phyloP scores from a whole-genome alignment of 1,284 basidiomycete species.

The Cystobasidium pallidum region DNA sequence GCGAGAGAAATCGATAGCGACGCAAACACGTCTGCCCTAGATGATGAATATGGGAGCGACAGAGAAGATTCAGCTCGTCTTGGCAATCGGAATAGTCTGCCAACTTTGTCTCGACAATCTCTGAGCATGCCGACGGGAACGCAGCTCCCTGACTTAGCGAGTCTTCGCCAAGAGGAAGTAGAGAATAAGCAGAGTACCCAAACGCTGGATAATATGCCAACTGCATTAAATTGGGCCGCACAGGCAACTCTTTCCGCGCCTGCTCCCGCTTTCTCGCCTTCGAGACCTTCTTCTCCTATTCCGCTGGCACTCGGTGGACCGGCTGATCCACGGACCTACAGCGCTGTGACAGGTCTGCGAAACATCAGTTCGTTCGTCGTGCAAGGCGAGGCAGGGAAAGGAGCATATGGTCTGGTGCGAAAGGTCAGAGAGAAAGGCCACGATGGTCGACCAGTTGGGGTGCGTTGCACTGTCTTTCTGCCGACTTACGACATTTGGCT shows the following conservation, averaged over 20 bases:
- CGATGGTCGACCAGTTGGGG: conserved; percentile 74
- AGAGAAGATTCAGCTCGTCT: background rate
- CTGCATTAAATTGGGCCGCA: background rate
- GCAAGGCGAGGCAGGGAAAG: conserved; percentile 83
- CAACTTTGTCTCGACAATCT: conserved; percentile 47
- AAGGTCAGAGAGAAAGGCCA: conserved; percentile 75
- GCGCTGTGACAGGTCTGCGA: conserved; percentile 53
- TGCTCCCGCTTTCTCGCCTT: conserved; percentile 21
- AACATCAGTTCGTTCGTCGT: conserved; percentile 78
- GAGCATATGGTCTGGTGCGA: conserved; percentile 97
- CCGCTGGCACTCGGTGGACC: conserved; percentile 46
- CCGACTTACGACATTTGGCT: background rate
- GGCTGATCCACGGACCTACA: conserved; percentile 51
- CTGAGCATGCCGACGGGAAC: conserved; percentile 45
- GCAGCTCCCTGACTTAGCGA: conserved; percentile 11
- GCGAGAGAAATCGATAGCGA: conserved; percentile 1
- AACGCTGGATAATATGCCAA: background rate
- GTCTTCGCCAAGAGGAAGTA: background rate
- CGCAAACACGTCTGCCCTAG: conserved; percentile 7
- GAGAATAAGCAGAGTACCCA: background rate
- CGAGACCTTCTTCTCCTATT: conserved; percentile 37
- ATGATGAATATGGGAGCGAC: background rate
- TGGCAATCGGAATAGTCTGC: conserved; percentile 29
- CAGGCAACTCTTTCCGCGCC: conserved; percentile 3
- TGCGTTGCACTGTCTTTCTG: conserved; percentile 62